Percentiles rank a stretch among this genome's conserved stretches.
These are phyloP conservation scores for Gomphus bonarii DNA, from an alignment of 1,284 basidiomycete genomes.

Conservation along the genomic window DNA sequence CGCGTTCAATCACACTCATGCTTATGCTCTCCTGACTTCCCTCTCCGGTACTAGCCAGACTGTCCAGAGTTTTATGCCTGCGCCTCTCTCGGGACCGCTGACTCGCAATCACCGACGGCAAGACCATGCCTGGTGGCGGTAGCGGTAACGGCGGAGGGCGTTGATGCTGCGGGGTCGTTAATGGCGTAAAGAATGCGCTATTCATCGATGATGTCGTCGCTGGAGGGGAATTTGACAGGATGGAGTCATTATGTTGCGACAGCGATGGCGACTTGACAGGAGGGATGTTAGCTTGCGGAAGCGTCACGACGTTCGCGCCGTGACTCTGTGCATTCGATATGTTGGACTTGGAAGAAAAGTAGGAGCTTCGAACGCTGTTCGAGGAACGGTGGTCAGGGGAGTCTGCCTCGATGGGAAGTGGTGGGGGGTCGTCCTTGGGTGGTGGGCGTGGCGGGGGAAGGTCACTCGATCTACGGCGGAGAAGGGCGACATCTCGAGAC, in stretches of 20 bases:
- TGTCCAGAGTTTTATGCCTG: not conserved
- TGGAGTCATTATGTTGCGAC: not conserved
- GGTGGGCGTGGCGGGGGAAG: conserved; percentile 8
- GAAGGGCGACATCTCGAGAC: not conserved
- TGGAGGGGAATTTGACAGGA: not conserved
- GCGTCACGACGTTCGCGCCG: not conserved
- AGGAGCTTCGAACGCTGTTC: not conserved
- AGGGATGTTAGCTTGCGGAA: not conserved
- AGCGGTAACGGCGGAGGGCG: conserved; percentile 6
- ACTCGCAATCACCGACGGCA: conserved; percentile 1
- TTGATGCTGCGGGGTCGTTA: not conserved
- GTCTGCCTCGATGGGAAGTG: not conserved
- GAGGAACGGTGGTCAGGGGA: not conserved
- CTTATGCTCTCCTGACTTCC: not conserved
- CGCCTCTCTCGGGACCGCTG: not conserved
- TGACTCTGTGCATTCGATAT: not conserved
- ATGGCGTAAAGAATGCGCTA: not conserved
- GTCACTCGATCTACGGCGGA: not conserved
- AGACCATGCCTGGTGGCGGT: conserved; percentile 1
- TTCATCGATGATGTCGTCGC: not conserved
- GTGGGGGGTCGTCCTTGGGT: conserved; percentile 3
- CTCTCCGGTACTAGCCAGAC: not conserved
- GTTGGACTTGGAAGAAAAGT: not conserved
- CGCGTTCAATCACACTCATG: conserved; percentile 9
- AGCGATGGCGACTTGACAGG: not conserved